phyloP scores from a whole-genome alignment of 2,329 filamentous ascomycete genomes.

The Thermomyces lanuginosus region DNA sequence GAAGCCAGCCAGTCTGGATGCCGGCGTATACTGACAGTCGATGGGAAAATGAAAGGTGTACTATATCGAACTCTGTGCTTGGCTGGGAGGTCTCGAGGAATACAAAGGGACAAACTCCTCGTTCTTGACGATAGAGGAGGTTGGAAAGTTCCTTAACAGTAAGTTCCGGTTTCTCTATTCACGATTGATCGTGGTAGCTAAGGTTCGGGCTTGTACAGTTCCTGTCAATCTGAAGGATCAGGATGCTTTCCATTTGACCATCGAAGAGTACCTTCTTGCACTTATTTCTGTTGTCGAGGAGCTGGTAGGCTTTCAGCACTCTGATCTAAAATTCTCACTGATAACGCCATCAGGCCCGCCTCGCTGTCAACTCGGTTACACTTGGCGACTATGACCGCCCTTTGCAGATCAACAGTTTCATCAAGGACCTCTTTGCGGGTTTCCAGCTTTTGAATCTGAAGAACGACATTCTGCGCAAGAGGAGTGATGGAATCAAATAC shows the following conservation, averaged over 20 bases:
- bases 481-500: conserved; percentile 90
- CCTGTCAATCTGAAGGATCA: conserved; percentile 79
- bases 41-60: conserved; percentile 34
- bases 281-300: conserved; percentile 81
- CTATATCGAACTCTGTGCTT: conserved; percentile 48
- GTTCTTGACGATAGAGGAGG: conserved; percentile 76
- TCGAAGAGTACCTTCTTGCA: conserved; percentile 89
- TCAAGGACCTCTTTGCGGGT: conserved; percentile 88
- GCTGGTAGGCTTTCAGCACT: conserved; percentile 37
- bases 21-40: no score
- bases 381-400: conserved; percentile 76
- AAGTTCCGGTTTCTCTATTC: conserved; percentile 12
- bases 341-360: conserved; percentile 40
- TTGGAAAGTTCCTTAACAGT: conserved; percentile 64
- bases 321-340: conserved; percentile 1
- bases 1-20: neutral
- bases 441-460: conserved; percentile 97
- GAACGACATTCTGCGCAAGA: conserved; percentile 77
- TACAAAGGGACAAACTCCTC: conserved; percentile 38
- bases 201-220: conserved; percentile 34
- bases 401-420: conserved; percentile 72
- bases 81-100: conserved; percentile 60
- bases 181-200: conserved; percentile 1
- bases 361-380: conserved; percentile 89
- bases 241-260: conserved; percentile 86